phyloP scores from a whole-genome alignment of 257 asterid species.

The Apocynum venetum region DNA sequence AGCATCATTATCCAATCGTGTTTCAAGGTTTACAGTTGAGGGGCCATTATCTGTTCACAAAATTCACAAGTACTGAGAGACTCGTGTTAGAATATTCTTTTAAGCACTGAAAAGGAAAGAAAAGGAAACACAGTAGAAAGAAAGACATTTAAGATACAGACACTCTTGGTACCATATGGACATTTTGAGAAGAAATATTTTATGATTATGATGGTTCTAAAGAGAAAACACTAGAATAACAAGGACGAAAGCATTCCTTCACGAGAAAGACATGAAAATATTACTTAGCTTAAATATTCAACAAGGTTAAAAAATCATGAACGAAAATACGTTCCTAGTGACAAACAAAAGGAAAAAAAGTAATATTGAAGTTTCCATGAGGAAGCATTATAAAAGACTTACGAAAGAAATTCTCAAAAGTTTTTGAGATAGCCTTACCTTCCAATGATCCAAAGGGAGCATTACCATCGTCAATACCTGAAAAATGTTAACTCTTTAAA shows the following conservation, averaged over 20 bases:
- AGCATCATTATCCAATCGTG: slow-evolving; percentile 77
- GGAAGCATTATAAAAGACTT: neutral
- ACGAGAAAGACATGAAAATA: neutral
- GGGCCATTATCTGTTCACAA: slow-evolving; percentile 63
- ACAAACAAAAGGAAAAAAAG: neutral
- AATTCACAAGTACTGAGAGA: slow-evolving; percentile 2
- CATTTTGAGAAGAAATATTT: neutral
- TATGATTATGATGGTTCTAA: neutral
- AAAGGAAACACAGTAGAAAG: neutral
- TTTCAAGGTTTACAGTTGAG: slow-evolving; percentile 65
- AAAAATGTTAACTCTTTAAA: neutral
- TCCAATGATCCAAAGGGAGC: slow-evolving; percentile 35
- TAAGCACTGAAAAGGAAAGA: neutral
- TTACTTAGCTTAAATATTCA: no score
- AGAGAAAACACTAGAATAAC: neutral
- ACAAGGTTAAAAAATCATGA: neutral
- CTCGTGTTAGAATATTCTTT: neutral
- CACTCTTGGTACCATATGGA: neutral
- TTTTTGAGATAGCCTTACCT: slow-evolving; percentile 20
- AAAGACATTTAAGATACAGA: neutral
- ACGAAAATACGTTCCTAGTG: neutral
- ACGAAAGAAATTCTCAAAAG: neutral
- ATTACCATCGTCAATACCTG: slow-evolving; percentile 34
- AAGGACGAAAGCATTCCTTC: neutral
- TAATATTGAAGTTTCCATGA: neutral